Evolutionary conservation across 2,329 filamentous ascomycete species (phyloP).

Genomic region (Bipolaris victoriae): DNA sequence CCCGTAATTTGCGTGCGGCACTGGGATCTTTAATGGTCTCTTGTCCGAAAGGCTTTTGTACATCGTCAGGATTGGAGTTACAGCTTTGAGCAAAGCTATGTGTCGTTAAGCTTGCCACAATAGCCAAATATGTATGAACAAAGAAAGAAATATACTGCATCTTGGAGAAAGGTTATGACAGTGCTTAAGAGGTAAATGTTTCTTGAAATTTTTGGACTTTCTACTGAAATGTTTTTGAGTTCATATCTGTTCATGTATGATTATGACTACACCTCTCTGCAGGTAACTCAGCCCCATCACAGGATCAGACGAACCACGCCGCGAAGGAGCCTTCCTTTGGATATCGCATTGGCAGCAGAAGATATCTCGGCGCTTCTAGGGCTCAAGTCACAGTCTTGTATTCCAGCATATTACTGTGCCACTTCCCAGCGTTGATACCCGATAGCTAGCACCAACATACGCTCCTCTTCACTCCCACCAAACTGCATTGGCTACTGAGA

Average conservation of each 20-base stretch:
- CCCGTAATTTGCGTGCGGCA: neutral
- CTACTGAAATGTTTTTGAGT: neutral
- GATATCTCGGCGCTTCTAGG: too few species aligned
- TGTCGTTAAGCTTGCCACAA: neutral
- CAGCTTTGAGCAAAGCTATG: neutral
- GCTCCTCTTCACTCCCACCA: neutral
- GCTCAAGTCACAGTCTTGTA: neutral
- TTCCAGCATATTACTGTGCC: neutral
- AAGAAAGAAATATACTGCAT: neutral
- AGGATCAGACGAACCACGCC: neutral
- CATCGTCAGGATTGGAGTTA: neutral
- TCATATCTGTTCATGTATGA: neutral
- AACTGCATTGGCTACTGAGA: too few species aligned
- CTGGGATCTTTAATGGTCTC: neutral
- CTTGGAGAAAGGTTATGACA: neutral
- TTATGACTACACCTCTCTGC: neutral
- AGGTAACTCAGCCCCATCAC: neutral
- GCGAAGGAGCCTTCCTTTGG: neutral
- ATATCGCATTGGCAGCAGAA: neutral
- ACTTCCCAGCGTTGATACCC: neutral
- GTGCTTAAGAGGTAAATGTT: neutral
- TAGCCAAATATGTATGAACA: neutral
- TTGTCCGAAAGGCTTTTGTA: neutral
- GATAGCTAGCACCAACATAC: neutral
- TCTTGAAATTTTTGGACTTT: neutral